A percentile compares a stretch with the other conserved stretches of the same genome.
phyloP scores from a whole-genome alignment of 1,284 basidiomycete genomes.

The Tylopilus sp. region DNA sequence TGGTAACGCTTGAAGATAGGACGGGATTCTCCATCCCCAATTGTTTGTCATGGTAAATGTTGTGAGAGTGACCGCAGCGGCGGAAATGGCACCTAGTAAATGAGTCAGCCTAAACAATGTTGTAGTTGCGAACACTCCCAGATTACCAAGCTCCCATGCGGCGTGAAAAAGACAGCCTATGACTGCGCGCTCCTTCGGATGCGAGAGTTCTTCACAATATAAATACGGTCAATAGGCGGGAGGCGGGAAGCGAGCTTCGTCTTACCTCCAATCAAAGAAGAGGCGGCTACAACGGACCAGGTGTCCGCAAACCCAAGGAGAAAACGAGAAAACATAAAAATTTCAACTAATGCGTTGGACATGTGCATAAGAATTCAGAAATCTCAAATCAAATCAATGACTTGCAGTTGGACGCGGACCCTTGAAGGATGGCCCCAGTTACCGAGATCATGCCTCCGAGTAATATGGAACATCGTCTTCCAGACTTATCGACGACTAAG shows the following conservation, averaged over 20 bases:
- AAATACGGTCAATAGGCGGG: too few species aligned
- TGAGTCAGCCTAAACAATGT: too few species aligned
- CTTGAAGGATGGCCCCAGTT: conserved; percentile 28
- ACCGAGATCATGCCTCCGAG: conserved; percentile 23
- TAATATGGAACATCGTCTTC: conserved; percentile 32
- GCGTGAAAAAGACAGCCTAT: too few species aligned
- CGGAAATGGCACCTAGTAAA: background rate
- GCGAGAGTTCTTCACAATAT: too few species aligned
- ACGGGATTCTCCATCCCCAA: conserved; percentile 49
- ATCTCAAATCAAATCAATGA: background rate
- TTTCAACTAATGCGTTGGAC: conserved; percentile 5
- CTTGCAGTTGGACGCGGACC: conserved; percentile 30
- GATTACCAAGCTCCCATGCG: too few species aligned
- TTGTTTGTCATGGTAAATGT: conserved; percentile 59
- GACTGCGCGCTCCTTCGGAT: too few species aligned
- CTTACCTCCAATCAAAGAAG: conserved; percentile 11
- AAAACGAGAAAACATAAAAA: conserved; percentile 17
- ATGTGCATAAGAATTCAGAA: too few species aligned
- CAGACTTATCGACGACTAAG: conserved; percentile 19
- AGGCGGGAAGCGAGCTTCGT: too few species aligned
- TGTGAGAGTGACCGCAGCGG: conserved; percentile 52
- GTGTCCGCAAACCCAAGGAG: conserved; percentile 13
- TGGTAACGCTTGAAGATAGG: conserved; percentile 7
- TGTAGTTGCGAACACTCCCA: too few species aligned
- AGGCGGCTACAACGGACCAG: conserved; percentile 18